phyloP scores from a whole-genome alignment of 2,329 filamentous ascomycete species.

The Hypoxylon sp. region DNA sequence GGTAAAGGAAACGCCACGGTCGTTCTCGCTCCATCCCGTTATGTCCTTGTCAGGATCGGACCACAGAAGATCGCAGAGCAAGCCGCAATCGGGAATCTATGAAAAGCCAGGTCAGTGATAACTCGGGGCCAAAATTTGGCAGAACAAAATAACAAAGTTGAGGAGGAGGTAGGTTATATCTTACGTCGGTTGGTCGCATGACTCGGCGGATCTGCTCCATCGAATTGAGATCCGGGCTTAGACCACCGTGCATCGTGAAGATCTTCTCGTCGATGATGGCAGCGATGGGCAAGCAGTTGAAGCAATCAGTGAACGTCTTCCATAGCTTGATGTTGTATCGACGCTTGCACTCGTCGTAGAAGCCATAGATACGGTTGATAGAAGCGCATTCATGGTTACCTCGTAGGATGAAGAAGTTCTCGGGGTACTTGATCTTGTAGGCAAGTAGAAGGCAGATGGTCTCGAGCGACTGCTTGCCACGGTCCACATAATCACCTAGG shows the following conservation, averaged over 20 bases:
- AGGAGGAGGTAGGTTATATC: conserved; percentile 48
- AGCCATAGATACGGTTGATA: conserved; percentile 99
- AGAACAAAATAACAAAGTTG: conserved; percentile 24
- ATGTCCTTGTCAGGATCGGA: conserved; percentile 99
- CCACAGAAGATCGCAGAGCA: conserved; percentile 97
- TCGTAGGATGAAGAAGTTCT: conserved; percentile 99
- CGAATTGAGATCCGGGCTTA: conserved; percentile 96
- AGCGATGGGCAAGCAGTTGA: conserved; percentile 98
- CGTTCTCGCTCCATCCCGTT: conserved; percentile 98
- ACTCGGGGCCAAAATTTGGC: conserved; percentile 44
- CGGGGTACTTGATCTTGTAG: conserved; percentile 99
- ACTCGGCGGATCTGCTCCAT: conserved; percentile 99
- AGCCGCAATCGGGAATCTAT: conserved; percentile 96
- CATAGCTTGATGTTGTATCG: conserved; percentile 99
- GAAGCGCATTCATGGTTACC: conserved; percentile 99
- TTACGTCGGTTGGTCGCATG: conserved; percentile 98
- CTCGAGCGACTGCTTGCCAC: conserved; percentile 98
- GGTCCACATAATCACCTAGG: conserved; percentile 97
- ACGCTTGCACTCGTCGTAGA: conserved; percentile 99
- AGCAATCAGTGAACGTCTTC: conserved; percentile 99
- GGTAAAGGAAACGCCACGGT: conserved; percentile 97
- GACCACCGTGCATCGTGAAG: conserved; percentile 98
- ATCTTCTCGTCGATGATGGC: conserved; percentile 99
- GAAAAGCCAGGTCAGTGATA: conserved; percentile 41
- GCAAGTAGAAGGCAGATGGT: conserved; percentile 96